Evolutionary conservation across 2,329 filamentous ascomycete species (phyloP), one percentile per base, ranked within the genome.

Genomic region (Microdochium nivale): DNA sequence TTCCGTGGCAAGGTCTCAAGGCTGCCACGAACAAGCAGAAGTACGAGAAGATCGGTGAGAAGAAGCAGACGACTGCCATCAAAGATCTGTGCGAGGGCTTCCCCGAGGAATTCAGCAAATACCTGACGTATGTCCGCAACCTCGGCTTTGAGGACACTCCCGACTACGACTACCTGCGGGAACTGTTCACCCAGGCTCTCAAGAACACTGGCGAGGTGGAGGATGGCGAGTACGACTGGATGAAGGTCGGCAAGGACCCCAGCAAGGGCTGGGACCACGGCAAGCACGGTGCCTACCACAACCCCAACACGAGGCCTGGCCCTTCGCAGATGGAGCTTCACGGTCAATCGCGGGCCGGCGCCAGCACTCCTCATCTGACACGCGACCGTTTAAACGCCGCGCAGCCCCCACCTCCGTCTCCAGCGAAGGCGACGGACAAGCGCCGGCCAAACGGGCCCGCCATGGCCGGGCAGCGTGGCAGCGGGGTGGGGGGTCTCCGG

Each of bases 31-130:
- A 87, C 70, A 86, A 99, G 82, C 94, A 99, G 69, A 99, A 99
- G 75, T 99, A 99, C 68, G 94, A 99, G 75, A 97, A 97, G 80
- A 99, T 99, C 71, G 94, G 94, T 47, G 92, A 99, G 78, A 97
- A 99, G 86, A 99, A 99, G 78, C 94, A 97, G 75, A 96, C 92
- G 0, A 97, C 94, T 23, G 82, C 83, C 4, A 95, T 99, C 74
- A 96, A 96, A 75, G 94, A 99, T 63, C 82, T 99, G 16, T 97
- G 92, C 67, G 91, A 96, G 61, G 87, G 90, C 49, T 97, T 95
- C 72, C 92, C 94, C 58, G 89, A 96, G 67, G 91, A 99, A 72
- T 95, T 99, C 70, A 95, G 87, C 77, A 95, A 96, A 72, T 99
- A 99, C 70, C 77, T 99, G 52, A 95, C 86, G 59, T 97, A 99